Conservation (phyloP, 805 yeast genomes). For the Yarrowia sp. region DNA sequence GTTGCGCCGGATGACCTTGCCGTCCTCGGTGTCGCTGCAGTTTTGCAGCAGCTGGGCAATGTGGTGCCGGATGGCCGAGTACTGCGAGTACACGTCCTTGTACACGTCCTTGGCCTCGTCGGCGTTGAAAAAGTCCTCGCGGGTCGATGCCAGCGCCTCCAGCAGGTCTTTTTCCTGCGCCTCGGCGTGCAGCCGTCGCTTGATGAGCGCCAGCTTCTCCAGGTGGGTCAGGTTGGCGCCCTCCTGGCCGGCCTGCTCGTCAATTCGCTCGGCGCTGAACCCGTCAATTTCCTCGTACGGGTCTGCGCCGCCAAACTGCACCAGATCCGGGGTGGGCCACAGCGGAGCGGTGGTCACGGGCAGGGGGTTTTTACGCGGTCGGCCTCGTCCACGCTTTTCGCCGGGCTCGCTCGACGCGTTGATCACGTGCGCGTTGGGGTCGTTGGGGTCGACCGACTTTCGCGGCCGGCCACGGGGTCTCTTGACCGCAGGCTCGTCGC, state of each 20-base stretch:
- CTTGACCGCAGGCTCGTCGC: slow-evolving; percentile 26
- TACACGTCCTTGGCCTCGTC: slow-evolving; percentile 3
- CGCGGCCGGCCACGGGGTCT: slow-evolving; percentile 35
- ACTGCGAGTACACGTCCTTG: slow-evolving; percentile 11
- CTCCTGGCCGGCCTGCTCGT: slow-evolving; percentile 28
- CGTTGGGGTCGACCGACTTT: slow-evolving; percentile 16
- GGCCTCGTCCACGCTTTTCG: slow-evolving; percentile 22
- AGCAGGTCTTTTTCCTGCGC: slow-evolving; percentile 7
- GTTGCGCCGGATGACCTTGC: neutral
- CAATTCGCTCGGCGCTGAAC: neutral
- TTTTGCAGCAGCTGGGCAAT: slow-evolving; percentile 18
- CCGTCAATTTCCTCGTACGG: slow-evolving; percentile 24
- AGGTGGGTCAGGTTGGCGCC: neutral
- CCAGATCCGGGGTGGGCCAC: slow-evolving; percentile 29
- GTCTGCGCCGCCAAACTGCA: slow-evolving; percentile 34
- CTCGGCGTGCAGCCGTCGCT: slow-evolving; percentile 21
- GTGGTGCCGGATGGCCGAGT: slow-evolving; percentile 1
- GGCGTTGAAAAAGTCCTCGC: slow-evolving; percentile 3
- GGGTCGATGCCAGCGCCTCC: slow-evolving; percentile 4
- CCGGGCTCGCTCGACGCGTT: slow-evolving; percentile 22
- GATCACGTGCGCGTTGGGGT: slow-evolving; percentile 1
- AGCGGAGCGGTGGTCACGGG: neutral
- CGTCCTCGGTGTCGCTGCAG: slow-evolving; percentile 8
- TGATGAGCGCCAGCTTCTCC: slow-evolving; percentile 26
- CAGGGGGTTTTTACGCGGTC: slow-evolving; percentile 26